phyloP scores from a whole-genome alignment of 2,329 filamentous ascomycete genomes.

The Periconia sp. region DNA sequence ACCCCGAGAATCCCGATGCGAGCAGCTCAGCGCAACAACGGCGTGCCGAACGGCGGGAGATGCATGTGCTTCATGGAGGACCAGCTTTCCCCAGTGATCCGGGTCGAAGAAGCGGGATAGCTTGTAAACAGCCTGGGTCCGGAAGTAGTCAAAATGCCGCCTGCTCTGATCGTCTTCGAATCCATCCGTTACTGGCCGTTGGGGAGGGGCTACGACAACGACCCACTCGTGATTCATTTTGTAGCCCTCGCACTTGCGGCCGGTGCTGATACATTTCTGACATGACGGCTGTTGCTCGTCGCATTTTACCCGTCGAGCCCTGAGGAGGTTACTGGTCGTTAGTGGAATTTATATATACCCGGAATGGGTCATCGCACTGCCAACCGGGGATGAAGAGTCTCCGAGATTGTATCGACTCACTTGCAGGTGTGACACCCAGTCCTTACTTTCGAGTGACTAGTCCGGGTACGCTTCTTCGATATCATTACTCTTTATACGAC shows the following conservation, averaged over 20 bases:
- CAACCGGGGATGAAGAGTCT: not conserved
- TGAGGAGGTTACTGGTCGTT: slow-evolving; percentile 6
- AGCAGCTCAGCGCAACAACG: slow-evolving; percentile 16
- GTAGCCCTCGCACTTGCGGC: slow-evolving; percentile 20
- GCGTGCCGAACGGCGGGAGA: slow-evolving; percentile 16
- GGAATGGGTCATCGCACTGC: too few relatives aligned
- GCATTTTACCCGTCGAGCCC: slow-evolving; percentile 19
- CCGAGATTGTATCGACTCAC: slow-evolving; percentile 6
- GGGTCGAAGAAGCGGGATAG: slow-evolving; percentile 18
- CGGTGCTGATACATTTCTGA: slow-evolving; percentile 15
- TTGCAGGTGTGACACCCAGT: slow-evolving; percentile 23
- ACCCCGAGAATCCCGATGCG: slow-evolving; percentile 15
- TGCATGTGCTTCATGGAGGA: slow-evolving; percentile 14
- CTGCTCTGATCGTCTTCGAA: slow-evolving; percentile 18
- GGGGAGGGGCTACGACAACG: slow-evolving; percentile 16
- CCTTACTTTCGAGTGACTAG: slow-evolving; percentile 18
- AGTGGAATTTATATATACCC: not conserved
- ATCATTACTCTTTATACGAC: not conserved
- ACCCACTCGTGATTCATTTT: slow-evolving; percentile 16
- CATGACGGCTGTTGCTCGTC: slow-evolving; percentile 18
- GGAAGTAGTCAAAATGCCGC: slow-evolving; percentile 21
- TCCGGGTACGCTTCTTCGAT: slow-evolving; percentile 14
- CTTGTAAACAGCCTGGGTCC: slow-evolving; percentile 12
- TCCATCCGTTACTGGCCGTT: slow-evolving; percentile 12
- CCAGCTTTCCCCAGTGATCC: slow-evolving; percentile 9